A percentile compares a stretch with the other conserved stretches of the same genome.
These are phyloP conservation scores for Fusarium fracticaudum DNA, from an alignment of 2,329 filamentous ascomycete species.

Conservation along the genomic window DNA sequence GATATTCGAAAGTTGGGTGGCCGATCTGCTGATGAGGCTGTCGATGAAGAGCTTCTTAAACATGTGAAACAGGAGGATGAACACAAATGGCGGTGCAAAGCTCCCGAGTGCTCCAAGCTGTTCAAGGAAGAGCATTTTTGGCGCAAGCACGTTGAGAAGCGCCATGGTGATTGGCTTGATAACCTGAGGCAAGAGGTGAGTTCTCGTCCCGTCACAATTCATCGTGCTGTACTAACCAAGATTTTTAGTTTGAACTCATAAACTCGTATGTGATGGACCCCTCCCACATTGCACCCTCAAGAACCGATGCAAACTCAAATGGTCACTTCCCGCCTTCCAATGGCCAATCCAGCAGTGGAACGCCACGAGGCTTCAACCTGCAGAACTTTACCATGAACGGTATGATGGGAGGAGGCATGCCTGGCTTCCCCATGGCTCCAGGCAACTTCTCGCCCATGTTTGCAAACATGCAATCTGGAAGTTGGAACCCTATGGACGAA, in stretches of 20 bases:
- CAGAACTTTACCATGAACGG: constrained; percentile 72
- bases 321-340: constrained; percentile 90
- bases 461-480: constrained; percentile 57
- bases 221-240: constrained; percentile 19
- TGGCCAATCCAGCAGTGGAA: constrained; percentile 80
- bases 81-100: constrained; percentile 95
- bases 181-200: constrained; percentile 84
- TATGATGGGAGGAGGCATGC: constrained; percentile 64
- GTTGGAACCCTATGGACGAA: constrained; percentile 64
- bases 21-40: constrained; percentile 82
- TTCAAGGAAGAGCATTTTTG: constrained; percentile 99
- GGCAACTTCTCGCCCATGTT: constrained; percentile 65
- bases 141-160: constrained; percentile 97
- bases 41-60: constrained; percentile 86
- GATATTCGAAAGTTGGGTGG: constrained; percentile 93
- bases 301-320: constrained; percentile 94
- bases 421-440: constrained; percentile 64
- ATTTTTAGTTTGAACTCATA: constrained; percentile 79
- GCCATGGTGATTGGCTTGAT: constrained; percentile 88
- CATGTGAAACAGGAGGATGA: constrained; percentile 98
- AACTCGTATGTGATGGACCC: constrained; percentile 96
- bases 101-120: constrained; percentile 93
- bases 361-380: constrained; percentile 91
- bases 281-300: constrained; percentile 90
- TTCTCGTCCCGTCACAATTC: constrained; percentile 22